These are phyloP conservation scores for Volvox africanus DNA, from an alignment of 139 green algal genomes.

Conservation along the genomic window DNA sequence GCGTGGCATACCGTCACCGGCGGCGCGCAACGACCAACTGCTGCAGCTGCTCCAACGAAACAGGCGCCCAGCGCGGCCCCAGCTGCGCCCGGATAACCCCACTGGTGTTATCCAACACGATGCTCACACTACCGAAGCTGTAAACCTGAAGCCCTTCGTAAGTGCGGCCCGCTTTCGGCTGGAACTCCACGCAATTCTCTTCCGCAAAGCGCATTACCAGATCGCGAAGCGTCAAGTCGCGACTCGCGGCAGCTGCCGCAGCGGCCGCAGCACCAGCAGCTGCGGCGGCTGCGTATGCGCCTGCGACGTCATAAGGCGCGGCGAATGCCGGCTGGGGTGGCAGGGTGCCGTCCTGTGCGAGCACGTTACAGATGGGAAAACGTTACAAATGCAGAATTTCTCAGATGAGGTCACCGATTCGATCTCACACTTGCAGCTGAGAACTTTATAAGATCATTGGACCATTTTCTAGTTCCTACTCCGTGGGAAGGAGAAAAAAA, in stretches of 20 bases:
- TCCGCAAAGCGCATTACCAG: conserved; percentile 87
- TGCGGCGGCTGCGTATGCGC: neutral
- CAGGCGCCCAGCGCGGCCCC: conserved; percentile 79
- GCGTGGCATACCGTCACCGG: neutral
- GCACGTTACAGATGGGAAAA: too few relatives aligned
- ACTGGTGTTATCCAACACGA: conserved; percentile 82
- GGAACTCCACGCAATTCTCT: conserved; percentile 88
- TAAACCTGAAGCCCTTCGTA: conserved; percentile 93
- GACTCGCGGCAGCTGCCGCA: neutral
- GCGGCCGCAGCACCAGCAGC: neutral
- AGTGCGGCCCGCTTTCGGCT: conserved; percentile 88
- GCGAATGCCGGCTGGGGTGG: conserved; percentile 24
- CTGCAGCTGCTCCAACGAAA: conserved; percentile 85
- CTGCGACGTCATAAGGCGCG: neutral
- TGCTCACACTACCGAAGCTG: conserved; percentile 89
- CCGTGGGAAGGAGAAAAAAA: too few relatives aligned
- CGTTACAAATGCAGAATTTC: too few relatives aligned
- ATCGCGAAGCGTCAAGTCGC: conserved; percentile 79
- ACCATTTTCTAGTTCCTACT: too few relatives aligned
- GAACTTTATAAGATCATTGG: too few relatives aligned
- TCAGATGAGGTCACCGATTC: too few relatives aligned
- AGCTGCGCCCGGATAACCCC: conserved; percentile 83
- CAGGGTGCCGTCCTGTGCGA: conserved; percentile 27
- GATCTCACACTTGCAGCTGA: too few relatives aligned
- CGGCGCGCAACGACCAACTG: conserved; percentile 37